Conservation (phyloP, 352 stramenopile species). For the Phytophthora pseudosyringae region DNA sequence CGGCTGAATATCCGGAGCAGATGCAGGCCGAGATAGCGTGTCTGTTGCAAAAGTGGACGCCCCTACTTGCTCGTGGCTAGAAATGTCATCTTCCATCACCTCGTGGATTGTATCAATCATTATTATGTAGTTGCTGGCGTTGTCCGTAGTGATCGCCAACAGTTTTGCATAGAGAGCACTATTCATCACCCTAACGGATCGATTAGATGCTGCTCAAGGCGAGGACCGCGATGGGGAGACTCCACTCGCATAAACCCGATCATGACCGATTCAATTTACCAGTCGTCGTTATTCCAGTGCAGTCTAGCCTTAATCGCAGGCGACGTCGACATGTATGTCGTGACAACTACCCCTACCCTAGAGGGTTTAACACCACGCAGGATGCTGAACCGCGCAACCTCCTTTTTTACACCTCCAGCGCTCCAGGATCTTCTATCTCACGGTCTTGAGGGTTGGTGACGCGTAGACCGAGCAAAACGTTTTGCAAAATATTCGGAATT, state of each 20-base stretch:
- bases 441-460: too few relatives aligned
- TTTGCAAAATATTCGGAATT: too few relatives aligned
- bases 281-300: slow-evolving; percentile 22
- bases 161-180: neutral
- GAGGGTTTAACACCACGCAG: too few relatives aligned
- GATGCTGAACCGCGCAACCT: too few relatives aligned
- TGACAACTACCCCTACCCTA: too few relatives aligned
- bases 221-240: slow-evolving; percentile 1
- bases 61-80: neutral
- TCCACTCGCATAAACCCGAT: slow-evolving; percentile 21
- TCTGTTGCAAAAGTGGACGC: neutral
- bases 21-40: neutral
- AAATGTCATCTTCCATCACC: neutral
- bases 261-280: slow-evolving; percentile 9
- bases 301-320: slow-evolving; percentile 11
- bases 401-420: too few relatives aligned
- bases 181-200: slow-evolving; percentile 17
- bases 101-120: neutral
- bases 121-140: slow-evolving; percentile 4
- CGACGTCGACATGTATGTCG: slow-evolving; percentile 31
- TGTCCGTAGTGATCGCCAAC: slow-evolving; percentile 11
- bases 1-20: neutral
- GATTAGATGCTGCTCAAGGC: neutral
- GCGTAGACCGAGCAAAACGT: too few relatives aligned
- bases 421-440: too few relatives aligned